Percentiles rank a stretch among this genome's conserved stretches.
phyloP scores from a whole-genome alignment of 306 rosid species.

The Vigna radiata region DNA sequence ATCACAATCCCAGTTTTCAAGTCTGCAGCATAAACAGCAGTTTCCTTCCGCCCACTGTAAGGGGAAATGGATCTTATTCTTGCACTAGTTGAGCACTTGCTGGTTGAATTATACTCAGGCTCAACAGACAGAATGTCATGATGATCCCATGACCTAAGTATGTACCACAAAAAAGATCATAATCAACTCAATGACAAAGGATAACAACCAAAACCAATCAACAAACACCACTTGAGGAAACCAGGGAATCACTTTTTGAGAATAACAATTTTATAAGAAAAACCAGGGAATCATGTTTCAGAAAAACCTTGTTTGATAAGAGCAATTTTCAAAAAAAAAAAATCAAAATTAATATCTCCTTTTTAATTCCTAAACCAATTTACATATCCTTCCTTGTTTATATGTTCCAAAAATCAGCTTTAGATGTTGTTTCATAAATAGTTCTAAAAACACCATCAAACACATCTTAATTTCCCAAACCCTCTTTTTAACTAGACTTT shows the following conservation, averaged over 20 bases:
- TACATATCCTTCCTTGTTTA: not conserved
- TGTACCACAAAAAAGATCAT: slow-evolving; percentile 10
- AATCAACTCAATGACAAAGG: slow-evolving; percentile 14
- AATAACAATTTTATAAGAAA: not conserved
- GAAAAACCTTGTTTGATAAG: not conserved
- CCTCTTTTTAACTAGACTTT: not conserved
- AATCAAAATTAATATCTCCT: not conserved
- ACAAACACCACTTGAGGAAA: not conserved
- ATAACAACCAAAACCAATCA: slow-evolving; percentile 17
- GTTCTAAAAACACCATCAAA: not conserved
- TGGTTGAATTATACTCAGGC: slow-evolving; percentile 83
- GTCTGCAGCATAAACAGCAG: slow-evolving; percentile 93
- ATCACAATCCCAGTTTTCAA: slow-evolving; percentile 70
- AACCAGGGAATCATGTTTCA: not conserved
- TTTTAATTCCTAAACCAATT: not conserved
- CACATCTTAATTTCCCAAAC: not conserved
- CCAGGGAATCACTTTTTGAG: not conserved
- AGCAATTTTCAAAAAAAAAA: not conserved
- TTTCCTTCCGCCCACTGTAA: slow-evolving; percentile 91
- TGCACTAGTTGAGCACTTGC: slow-evolving; percentile 90
- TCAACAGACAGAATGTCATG: slow-evolving; percentile 81
- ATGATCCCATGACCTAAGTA: slow-evolving; percentile 94
- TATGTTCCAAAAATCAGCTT: not conserved
- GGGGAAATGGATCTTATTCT: slow-evolving; percentile 80
- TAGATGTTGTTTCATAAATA: not conserved